Percentiles rank a stretch among this genome's conserved stretches.
phyloP scores from a whole-genome alignment of 192 early-diverging fungal species.

The Linnemannia zychae region DNA sequence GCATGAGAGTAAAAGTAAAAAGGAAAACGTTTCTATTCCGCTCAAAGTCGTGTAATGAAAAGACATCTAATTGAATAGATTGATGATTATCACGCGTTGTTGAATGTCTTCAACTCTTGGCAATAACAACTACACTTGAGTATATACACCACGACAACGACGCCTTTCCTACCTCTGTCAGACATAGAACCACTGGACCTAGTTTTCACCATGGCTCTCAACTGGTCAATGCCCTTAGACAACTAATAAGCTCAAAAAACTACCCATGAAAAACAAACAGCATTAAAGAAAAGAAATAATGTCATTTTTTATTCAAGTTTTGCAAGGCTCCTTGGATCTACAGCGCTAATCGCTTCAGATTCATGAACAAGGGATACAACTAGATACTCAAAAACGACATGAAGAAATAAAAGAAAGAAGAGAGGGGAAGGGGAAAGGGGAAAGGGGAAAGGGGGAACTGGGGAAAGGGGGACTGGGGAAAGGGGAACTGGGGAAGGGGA shows the following conservation, averaged over 20 bases:
- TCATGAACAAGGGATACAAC: neutral
- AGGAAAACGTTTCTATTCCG: no score
- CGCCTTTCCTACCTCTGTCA: no score
- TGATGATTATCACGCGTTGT: no score
- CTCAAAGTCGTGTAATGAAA: no score
- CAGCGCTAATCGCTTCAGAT: neutral
- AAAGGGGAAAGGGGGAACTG: neutral
- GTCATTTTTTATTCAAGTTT: neutral
- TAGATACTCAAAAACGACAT: neutral
- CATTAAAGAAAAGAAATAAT: neutral
- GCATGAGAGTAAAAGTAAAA: no score
- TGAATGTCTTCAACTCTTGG: no score
- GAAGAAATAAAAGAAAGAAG: neutral
- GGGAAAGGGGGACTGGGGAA: neutral
- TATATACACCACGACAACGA: no score
- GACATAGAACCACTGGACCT: no score
- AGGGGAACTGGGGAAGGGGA: neutral
- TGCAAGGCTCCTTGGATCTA: neutral
- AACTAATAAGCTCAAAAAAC: neutral
- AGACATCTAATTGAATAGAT: no score
- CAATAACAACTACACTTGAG: no score
- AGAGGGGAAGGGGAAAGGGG: neutral
- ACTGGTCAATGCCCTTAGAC: no score
- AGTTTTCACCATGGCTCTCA: no score
- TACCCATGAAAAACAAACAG: neutral